A percentile compares a stretch with the other conserved stretches of the same genome.
These are phyloP conservation scores for Hebeloma cylindrosporum DNA, from an alignment of 768 basidiomycete genomes.

Conservation along the genomic window DNA sequence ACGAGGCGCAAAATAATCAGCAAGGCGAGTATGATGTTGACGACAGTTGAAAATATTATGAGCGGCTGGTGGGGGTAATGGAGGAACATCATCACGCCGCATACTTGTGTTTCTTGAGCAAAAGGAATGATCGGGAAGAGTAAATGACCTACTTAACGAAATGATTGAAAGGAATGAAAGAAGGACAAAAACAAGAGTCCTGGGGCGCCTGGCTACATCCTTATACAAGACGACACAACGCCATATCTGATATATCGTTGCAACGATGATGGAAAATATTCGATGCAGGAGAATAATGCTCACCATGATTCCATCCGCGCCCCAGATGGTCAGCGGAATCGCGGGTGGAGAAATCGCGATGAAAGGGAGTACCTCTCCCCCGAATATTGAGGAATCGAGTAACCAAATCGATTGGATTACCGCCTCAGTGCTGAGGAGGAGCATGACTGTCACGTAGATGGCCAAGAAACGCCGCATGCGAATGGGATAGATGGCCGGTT, in stretches of 20 bases:
- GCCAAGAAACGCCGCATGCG: conserved; percentile 6
- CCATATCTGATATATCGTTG: conserved; percentile 19
- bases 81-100: no score
- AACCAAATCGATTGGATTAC: conserved; percentile 9
- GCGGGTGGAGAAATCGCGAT: conserved; percentile 8
- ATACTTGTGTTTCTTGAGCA: no score
- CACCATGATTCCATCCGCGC: conserved; percentile 19
- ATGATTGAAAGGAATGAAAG: no score
- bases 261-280: no score
- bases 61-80: no score
- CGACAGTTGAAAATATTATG: conserved; percentile 10
- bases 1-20: conserved; percentile 14
- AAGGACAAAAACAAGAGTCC: conserved; percentile 5
- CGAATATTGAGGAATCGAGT: conserved; percentile 5
- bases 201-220: background rate
- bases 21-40: conserved; percentile 11
- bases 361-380: background rate
- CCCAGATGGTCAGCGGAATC: conserved; percentile 18
- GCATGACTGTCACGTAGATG: conserved; percentile 8
- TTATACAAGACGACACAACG: conserved; percentile 14
- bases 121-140: no score
- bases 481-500: background rate
- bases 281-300: background rate
- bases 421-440: conserved; percentile 13
- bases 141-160: background rate